Evolutionary conservation across 495 filamentous ascomycete species (phyloP).

Genomic region (Glarea lozoyensis): DNA sequence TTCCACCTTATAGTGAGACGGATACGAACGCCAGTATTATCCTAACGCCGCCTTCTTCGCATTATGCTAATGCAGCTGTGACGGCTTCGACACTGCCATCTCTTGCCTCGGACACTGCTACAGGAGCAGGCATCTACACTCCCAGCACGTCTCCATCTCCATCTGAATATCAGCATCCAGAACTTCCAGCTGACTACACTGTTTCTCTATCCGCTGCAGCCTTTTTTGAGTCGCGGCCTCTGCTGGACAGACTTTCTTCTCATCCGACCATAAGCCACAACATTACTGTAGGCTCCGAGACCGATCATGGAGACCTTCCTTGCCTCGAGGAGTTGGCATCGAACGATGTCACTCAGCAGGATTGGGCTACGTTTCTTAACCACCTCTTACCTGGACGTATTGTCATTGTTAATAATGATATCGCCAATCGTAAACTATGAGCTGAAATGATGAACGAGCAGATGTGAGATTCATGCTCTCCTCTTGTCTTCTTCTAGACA

Average conservation of each 20-base stretch:
- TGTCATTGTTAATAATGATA: conserved; percentile 7
- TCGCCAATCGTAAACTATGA: conserved; percentile 16
- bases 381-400: conserved; percentile 14
- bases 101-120: conserved; percentile 26
- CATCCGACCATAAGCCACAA: conserved; percentile 5
- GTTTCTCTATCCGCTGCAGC: conserved; percentile 11
- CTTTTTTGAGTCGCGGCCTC: conserved; percentile 16
- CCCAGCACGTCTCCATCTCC: conserved; percentile 32
- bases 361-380: conserved; percentile 44
- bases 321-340: conserved; percentile 14
- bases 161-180: conserved; percentile 21
- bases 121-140: conserved; percentile 34
- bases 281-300: conserved; percentile 10
- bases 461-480: too few species aligned
- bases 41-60: conserved; percentile 6
- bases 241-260: neutral
- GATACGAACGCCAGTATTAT: conserved; percentile 28
- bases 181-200: conserved; percentile 1
- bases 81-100: neutral
- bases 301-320: conserved; percentile 15
- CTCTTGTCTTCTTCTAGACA: too few species aligned
- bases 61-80: conserved; percentile 5
- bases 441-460: conserved; percentile 15
- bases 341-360: conserved; percentile 30
- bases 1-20: conserved; percentile 42